Conservation (phyloP, 257 asterid species). For the Salvia rosmarinus region DNA sequence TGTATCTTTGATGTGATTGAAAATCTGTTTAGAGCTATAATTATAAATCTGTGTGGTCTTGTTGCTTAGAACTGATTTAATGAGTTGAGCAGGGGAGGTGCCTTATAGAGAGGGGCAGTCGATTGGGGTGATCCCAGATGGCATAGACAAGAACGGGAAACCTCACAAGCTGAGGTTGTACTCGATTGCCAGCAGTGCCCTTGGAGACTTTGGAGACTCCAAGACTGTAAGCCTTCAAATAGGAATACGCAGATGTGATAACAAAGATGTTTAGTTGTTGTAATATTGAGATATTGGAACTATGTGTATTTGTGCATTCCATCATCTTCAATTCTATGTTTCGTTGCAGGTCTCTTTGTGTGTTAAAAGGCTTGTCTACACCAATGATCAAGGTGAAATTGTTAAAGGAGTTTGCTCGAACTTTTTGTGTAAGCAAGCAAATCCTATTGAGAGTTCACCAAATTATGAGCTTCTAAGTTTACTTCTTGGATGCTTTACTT, state of each 20-base stretch:
- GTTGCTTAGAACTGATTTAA: neutral
- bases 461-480: neutral
- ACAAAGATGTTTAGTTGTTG: neutral
- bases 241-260: neutral
- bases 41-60: neutral
- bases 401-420: constrained; percentile 98
- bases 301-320: neutral
- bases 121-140: constrained; percentile 87
- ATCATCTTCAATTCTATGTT: constrained; percentile 3
- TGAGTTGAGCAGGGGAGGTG: constrained; percentile 68
- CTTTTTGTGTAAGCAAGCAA: constrained; percentile 75
- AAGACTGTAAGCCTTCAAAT: constrained; percentile 68
- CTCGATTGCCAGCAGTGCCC: constrained; percentile 96
- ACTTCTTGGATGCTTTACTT: neutral
- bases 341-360: constrained; percentile 80
- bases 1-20: neutral
- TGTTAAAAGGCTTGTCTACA: constrained; percentile 87
- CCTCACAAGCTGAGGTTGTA: constrained; percentile 93
- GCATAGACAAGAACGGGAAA: constrained; percentile 88
- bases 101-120: constrained; percentile 98
- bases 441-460: neutral
- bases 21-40: neutral
- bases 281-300: neutral
- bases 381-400: constrained; percentile 75
- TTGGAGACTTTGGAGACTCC: constrained; percentile 97